These are phyloP conservation scores for Exophiala oligosperma DNA, from an alignment of 2,329 filamentous ascomycete species.

Conservation along the genomic window DNA sequence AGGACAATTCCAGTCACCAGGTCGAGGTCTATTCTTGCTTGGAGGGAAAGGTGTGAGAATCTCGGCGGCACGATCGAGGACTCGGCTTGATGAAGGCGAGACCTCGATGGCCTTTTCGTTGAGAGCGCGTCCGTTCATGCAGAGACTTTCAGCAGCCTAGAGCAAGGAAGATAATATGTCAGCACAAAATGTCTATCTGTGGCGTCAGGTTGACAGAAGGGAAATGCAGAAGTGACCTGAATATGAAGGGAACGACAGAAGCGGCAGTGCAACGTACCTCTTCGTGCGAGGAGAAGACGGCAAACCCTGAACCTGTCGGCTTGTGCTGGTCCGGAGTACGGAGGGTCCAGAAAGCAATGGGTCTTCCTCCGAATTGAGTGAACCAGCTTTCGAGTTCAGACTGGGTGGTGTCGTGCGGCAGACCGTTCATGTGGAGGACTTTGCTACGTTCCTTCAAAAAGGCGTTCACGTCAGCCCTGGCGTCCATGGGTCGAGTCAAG, in stretches of 20 bases:
- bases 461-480: slow-evolving; percentile 89
- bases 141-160: slow-evolving; percentile 92
- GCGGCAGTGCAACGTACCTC: slow-evolving; percentile 63
- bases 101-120: slow-evolving; percentile 99
- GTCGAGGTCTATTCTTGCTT: slow-evolving; percentile 95
- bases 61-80: slow-evolving; percentile 91
- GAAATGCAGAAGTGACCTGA: slow-evolving; percentile 57
- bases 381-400: slow-evolving; percentile 99
- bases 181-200: slow-evolving; percentile 2
- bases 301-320: slow-evolving; percentile 97
- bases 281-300: slow-evolving; percentile 97
- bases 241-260: slow-evolving; percentile 8
- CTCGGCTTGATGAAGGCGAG: slow-evolving; percentile 93
- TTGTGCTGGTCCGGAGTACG: slow-evolving; percentile 98
- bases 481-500: slow-evolving; percentile 92
- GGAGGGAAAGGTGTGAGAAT: slow-evolving; percentile 97
- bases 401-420: slow-evolving; percentile 97
- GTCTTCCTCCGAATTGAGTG: slow-evolving; percentile 94
- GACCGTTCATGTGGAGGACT: slow-evolving; percentile 94
- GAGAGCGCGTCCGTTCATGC: slow-evolving; percentile 97
- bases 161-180: slow-evolving; percentile 12
- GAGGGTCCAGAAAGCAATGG: slow-evolving; percentile 98
- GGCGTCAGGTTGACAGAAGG: slow-evolving; percentile 10
- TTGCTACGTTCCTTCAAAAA: slow-evolving; percentile 97
- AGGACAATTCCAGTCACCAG: slow-evolving; percentile 98